Conservation (phyloP, 1,284 basidiomycete genomes). For the Mycosarcoma mackinlayi region DNA sequence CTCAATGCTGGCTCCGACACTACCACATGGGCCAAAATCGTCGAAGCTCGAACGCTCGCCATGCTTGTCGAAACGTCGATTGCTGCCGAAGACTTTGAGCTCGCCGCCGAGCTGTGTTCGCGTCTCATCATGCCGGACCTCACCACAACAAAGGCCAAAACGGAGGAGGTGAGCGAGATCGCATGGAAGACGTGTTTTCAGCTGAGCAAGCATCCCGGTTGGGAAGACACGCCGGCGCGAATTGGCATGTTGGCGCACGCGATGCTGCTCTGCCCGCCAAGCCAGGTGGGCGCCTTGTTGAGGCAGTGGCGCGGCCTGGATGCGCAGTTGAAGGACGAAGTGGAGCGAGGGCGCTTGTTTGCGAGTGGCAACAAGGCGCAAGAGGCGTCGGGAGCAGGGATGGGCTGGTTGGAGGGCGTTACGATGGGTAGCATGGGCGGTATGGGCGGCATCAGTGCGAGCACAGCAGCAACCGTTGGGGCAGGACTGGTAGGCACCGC, state of each 20-base stretch:
- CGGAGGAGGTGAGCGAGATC: slow-evolving; percentile 11
- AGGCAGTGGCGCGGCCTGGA: slow-evolving; percentile 30
- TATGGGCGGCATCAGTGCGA: slow-evolving; percentile 7
- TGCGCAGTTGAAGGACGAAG: slow-evolving; percentile 16
- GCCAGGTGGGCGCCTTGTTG: slow-evolving; percentile 27
- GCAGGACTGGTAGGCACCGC: slow-evolving; percentile 29
- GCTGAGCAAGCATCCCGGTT: slow-evolving; percentile 40
- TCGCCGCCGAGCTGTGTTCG: slow-evolving; percentile 21
- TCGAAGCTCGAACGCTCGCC: slow-evolving; percentile 39
- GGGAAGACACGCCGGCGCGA: slow-evolving; percentile 34
- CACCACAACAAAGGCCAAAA: not conserved
- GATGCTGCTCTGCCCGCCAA: slow-evolving; percentile 25
- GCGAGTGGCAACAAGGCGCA: slow-evolving; percentile 18
- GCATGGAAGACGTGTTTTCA: slow-evolving; percentile 40
- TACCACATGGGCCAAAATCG: not conserved
- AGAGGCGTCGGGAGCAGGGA: slow-evolving; percentile 1
- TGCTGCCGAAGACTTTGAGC: slow-evolving; percentile 31
- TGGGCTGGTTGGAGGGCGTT: slow-evolving; percentile 1
- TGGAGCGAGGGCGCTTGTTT: slow-evolving; percentile 24
- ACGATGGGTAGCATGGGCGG: not conserved
- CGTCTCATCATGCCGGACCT: slow-evolving; percentile 24
- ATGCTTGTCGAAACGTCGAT: slow-evolving; percentile 47
- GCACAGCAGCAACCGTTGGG: slow-evolving; percentile 20
- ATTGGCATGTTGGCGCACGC: slow-evolving; percentile 37
- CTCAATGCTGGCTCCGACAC: not conserved